Evolutionary conservation across 805 yeast species (phyloP), one percentile per base, ranked within the genome.

Genomic region (Danielozyma ontarioensis): DNA sequence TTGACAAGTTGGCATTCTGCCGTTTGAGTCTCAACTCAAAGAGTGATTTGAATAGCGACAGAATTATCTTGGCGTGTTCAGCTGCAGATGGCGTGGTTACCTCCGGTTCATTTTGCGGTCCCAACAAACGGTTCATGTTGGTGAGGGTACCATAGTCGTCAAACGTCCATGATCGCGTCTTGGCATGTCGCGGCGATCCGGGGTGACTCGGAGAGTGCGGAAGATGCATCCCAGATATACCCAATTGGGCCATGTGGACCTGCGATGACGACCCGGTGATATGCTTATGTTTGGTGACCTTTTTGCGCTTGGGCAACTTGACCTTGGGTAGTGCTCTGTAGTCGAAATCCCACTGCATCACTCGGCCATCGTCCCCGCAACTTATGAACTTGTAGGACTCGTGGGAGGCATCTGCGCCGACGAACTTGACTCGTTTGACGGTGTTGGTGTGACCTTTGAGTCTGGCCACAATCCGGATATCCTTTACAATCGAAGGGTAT

Each of bases 281-380:
- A n/a, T n/a, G n/a, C n/a, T n/a, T n/a, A 6, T 6, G 22, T 10
- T 19, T 19, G 8, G 8, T 6, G 10, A 10, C 8, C 22, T 14
- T 28, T 22, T 23, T 17, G 28, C 23, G 21, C 25, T 27, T 11
- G 17, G 24, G 33, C 25, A 45, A 46, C 31, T 63, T 64, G 4
- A 62, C 50, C 32, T 58, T 56, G 4, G 68, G 64, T 17, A 66
- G 48, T 3, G 69, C 67, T 36, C 60, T 62, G 37, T 59, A 59
- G 38, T 66, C 69, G 46, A 66, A 64, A 34, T 66, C 72, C 72
- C 72, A 66, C 12, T 64, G 37, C n/a, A 63, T 50, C 5, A 63
- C 50, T 33, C 60, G 58, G 1, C 68, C 69, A 39, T 66, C 72
- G 34, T 42, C 46, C 1, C 70, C 72, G 42, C 64, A 55, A 31